phyloP scores from a whole-genome alignment of 140 eudicot species.

The Stevia rebaudiana region DNA sequence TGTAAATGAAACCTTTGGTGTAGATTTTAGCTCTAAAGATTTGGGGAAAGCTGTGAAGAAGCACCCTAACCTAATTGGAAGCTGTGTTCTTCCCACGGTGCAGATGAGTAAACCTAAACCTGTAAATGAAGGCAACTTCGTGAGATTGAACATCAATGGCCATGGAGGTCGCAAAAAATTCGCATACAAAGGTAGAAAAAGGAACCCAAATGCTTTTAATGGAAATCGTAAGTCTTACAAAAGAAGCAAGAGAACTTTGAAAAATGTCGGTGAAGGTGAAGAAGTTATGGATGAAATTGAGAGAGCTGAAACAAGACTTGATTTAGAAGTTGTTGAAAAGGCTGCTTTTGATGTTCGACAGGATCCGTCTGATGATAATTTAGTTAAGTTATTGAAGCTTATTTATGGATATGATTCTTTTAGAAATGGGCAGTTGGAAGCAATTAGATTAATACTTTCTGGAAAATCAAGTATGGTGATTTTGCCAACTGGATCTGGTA shows the following conservation, averaged over 20 bases:
- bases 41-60: conserved; percentile 37
- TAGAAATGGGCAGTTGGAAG: conserved; percentile 82
- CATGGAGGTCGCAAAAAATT: conserved; percentile 69
- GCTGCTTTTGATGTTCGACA: conserved; percentile 53
- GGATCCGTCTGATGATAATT: conserved; percentile 70
- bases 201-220: conserved; percentile 39
- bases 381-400: conserved; percentile 62
- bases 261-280: conserved; percentile 34
- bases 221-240: conserved; percentile 32
- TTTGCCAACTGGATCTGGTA: conserved; percentile 95
- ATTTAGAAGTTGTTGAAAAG: conserved; percentile 41
- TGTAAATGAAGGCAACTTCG: conserved; percentile 73
- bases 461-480: conserved; percentile 85
- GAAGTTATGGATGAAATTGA: conserved; percentile 36
- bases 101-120: conserved; percentile 39
- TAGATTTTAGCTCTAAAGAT: conserved; percentile 17
- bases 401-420: conserved; percentile 78
- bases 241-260: conserved; percentile 33
- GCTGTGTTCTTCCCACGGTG: conserved; percentile 5
- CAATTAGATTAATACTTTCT: conserved; percentile 64
- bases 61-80: conserved; percentile 52
- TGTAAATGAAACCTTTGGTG: conserved; percentile 17
- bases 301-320: conserved; percentile 19
- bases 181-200: conserved; percentile 40
- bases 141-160: conserved; percentile 82